phyloP scores from a whole-genome alignment of 805 yeast species.

The Pichia scutulata region DNA sequence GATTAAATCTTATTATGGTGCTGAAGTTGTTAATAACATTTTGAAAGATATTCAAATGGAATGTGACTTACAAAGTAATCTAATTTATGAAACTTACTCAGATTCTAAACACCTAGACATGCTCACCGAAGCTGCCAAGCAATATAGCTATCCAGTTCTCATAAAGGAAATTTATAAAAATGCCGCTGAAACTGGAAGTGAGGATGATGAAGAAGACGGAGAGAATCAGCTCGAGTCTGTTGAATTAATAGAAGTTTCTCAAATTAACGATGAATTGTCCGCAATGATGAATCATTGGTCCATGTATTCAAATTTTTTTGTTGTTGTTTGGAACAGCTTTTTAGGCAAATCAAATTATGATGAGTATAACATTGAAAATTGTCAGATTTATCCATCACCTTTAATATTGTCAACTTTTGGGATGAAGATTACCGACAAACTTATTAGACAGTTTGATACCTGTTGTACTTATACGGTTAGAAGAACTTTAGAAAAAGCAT shows the following conservation, averaged over 20 bases:
- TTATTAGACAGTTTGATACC: constrained; percentile 56
- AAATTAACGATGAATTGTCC: constrained; percentile 60
- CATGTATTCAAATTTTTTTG: constrained; percentile 64
- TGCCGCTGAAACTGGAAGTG: constrained; percentile 22
- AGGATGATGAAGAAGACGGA: constrained; percentile 13
- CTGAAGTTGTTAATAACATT: constrained; percentile 53
- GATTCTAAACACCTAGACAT: constrained; percentile 60
- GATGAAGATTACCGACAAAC: constrained; percentile 43
- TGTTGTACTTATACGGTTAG: constrained; percentile 62
- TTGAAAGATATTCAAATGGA: constrained; percentile 73
- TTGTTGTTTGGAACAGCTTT: constrained; percentile 53
- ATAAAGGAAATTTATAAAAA: constrained; percentile 30
- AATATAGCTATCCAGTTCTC: constrained; percentile 46
- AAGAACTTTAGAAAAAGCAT: constrained; percentile 74
- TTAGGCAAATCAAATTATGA: constrained; percentile 19
- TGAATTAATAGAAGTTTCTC: constrained; percentile 60
- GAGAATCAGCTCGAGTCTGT: constrained; percentile 23
- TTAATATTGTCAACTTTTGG: constrained; percentile 47
- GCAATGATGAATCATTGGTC: constrained; percentile 82
- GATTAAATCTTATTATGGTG: constrained; percentile 68
- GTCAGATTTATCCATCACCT: constrained; percentile 39
- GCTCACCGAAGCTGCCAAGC: constrained; percentile 44
- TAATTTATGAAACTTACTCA: constrained; percentile 78
- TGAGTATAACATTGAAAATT: constrained; percentile 3
- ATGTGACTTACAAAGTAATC: constrained; percentile 86